Conservation (phyloP, 192 early-diverging fungal species). For the Oehlia diaphana region DNA sequence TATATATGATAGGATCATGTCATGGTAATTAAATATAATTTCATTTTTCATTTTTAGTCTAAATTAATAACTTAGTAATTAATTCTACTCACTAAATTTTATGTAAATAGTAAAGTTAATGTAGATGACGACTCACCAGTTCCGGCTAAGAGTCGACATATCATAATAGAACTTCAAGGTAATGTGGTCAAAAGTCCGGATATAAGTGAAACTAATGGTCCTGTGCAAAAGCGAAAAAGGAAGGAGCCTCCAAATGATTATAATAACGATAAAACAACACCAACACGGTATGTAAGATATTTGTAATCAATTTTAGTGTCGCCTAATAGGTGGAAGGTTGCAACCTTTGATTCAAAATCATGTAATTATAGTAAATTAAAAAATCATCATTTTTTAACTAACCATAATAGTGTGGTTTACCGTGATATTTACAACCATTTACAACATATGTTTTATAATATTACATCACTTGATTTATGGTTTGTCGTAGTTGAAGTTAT, state of each 20-base stretch:
- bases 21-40: neutral
- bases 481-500: too few species aligned
- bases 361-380: too few species aligned
- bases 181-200: neutral
- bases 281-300: neutral
- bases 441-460: too few species aligned
- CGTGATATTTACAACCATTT: too few species aligned
- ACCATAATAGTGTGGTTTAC: too few species aligned
- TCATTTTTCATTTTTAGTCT: neutral
- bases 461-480: too few species aligned
- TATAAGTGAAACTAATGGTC: neutral
- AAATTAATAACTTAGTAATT: neutral
- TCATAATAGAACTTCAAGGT: neutral
- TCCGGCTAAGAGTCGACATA: neutral
- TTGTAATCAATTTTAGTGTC: neutral
- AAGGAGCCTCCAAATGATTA: neutral
- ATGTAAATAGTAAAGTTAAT: neutral
- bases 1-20: neutral
- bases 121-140: too few species aligned
- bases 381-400: too few species aligned
- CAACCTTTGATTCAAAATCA: too few species aligned
- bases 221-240: slow-evolving; percentile 7
- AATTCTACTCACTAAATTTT: slow-evolving; percentile 10
- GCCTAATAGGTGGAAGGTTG: too few species aligned
- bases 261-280: neutral